Percentiles rank a stretch among this genome's conserved stretches.
These are phyloP conservation scores for Phytopythium litorale DNA, from an alignment of 352 stramenopile species.

Conservation along the genomic window DNA sequence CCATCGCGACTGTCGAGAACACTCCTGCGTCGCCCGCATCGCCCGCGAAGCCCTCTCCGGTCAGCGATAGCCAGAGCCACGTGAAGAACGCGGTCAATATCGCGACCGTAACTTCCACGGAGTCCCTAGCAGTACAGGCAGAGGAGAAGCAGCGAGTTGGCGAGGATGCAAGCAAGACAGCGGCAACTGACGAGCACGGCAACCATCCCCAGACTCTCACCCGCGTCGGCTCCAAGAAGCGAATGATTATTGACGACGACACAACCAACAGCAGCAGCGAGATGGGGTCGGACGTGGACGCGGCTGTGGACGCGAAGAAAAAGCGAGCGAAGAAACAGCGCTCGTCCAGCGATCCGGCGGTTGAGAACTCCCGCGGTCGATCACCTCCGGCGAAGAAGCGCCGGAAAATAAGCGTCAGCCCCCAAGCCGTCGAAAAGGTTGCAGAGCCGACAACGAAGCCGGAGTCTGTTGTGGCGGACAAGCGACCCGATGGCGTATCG, in stretches of 20 bases:
- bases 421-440: not conserved
- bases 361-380: not conserved
- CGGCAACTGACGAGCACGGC: not conserved
- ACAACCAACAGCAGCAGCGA: constrained; percentile 44
- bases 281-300: constrained; percentile 10
- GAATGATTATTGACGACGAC: constrained; percentile 63
- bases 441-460: not conserved
- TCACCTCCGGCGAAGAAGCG: constrained; percentile 3
- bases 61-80: not conserved
- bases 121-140: not conserved
- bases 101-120: not conserved
- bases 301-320: constrained; percentile 11
- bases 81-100: not conserved
- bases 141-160: not conserved
- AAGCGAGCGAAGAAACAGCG: constrained; percentile 9
- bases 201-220: not conserved
- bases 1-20: not conserved
- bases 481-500: not conserved
- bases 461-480: not conserved
- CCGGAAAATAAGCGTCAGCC: not conserved
- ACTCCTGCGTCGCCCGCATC: not conserved
- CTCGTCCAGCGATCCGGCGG: not conserved
- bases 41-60: not conserved
- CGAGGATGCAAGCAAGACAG: not conserved
- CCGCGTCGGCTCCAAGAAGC: constrained; percentile 39